These are phyloP conservation scores for Patellifolia procumbens DNA, from an alignment of 179 eudicot genomes.

Conservation along the genomic window DNA sequence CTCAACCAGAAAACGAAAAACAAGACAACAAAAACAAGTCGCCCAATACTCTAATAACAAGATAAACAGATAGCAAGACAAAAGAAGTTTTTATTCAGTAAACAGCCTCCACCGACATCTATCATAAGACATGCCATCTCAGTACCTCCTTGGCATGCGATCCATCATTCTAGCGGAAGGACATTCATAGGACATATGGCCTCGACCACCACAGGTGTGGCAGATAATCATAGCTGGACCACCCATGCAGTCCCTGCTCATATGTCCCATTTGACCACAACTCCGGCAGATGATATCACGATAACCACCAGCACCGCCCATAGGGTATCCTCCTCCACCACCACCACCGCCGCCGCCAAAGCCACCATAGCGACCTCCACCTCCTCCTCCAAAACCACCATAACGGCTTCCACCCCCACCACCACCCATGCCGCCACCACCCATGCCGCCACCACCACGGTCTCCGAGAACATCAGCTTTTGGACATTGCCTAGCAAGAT, in stretches of 20 bases:
- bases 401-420: constrained; percentile 31
- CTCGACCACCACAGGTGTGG: constrained; percentile 95
- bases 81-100: constrained; percentile 13
- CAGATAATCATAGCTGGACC: constrained; percentile 63
- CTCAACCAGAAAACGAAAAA: background rate
- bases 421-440: constrained; percentile 30
- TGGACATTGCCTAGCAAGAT: constrained; percentile 81
- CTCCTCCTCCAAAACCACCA: constrained; percentile 31
- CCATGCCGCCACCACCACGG: constrained; percentile 57
- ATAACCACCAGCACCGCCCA: constrained; percentile 52
- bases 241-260: constrained; percentile 87
- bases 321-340: constrained; percentile 27
- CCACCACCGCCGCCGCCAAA: constrained; percentile 31
- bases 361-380: constrained; percentile 58
- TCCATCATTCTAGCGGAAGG: constrained; percentile 89
- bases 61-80: background rate
- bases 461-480: constrained; percentile 55
- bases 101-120: background rate
- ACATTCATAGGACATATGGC: constrained; percentile 81
- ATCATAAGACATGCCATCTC: constrained; percentile 8
- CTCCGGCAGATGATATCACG: constrained; percentile 79
- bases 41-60: background rate
- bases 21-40: background rate
- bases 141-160: constrained; percentile 47
- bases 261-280: constrained; percentile 90